Conservation (phyloP, 257 asterid species). For the Solanum chmielewskii region DNA sequence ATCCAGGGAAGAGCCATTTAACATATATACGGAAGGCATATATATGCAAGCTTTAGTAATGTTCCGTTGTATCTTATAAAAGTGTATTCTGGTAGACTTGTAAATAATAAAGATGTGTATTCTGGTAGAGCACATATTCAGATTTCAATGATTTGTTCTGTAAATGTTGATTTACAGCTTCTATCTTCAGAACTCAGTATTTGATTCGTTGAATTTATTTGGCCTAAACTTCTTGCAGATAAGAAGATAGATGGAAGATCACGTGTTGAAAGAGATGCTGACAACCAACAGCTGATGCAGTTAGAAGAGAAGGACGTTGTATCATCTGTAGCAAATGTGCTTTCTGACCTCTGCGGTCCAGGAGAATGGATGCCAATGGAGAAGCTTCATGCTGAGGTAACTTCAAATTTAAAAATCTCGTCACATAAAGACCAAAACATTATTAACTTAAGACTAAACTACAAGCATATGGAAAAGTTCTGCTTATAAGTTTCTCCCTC, state of each 20-base stretch:
- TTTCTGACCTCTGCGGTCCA: constrained; percentile 91
- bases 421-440: not conserved
- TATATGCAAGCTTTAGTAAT: not conserved
- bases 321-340: constrained; percentile 78
- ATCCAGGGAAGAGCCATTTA: not conserved
- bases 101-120: not conserved
- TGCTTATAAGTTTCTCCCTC: not conserved
- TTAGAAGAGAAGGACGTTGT: constrained; percentile 89
- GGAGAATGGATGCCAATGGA: constrained; percentile 99
- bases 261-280: constrained; percentile 68
- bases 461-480: not conserved
- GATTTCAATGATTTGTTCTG: not conserved
- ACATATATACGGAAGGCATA: not conserved
- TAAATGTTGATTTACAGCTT: not conserved
- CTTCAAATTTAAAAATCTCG: not conserved
- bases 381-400: constrained; percentile 81
- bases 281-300: constrained; percentile 73
- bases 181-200: not conserved
- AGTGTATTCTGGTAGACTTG: not conserved
- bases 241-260: constrained; percentile 67
- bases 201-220: not conserved
- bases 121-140: not conserved
- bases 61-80: not conserved
- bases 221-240: constrained; percentile 35
- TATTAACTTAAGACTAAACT: not conserved